Evolutionary conservation across 768 basidiomycete species (phyloP).

Genomic region (Hysterangium stoloniferum): DNA sequence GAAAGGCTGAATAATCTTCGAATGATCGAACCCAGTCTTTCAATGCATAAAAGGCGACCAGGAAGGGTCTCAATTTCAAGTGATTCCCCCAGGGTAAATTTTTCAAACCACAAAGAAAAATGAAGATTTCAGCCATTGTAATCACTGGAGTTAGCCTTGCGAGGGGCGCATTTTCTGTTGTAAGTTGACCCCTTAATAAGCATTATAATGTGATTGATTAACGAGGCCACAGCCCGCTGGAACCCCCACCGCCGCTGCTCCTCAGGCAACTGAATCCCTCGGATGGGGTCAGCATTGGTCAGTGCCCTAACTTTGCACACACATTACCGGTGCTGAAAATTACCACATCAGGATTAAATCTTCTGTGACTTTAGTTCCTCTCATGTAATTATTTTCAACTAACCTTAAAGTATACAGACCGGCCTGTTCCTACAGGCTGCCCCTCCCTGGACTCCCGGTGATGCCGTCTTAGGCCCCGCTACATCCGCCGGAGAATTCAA

Average conservation of each 20-base stretch:
- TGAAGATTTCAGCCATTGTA: too few relatives aligned
- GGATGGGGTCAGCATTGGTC: slow-evolving; percentile 10
- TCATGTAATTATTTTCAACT: neutral
- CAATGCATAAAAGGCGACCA: too few relatives aligned
- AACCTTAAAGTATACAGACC: neutral
- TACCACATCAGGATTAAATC: slow-evolving; percentile 3
- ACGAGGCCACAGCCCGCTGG: slow-evolving; percentile 6
- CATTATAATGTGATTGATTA: too few relatives aligned
- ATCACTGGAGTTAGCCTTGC: too few relatives aligned
- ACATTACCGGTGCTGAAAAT: too few relatives aligned
- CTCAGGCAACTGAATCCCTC: slow-evolving; percentile 3
- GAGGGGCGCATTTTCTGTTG: too few relatives aligned
- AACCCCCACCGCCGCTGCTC: slow-evolving; percentile 3
- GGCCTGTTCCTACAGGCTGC: slow-evolving; percentile 5
- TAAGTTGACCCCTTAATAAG: too few relatives aligned
- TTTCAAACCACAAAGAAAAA: too few relatives aligned
- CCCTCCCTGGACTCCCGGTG: neutral
- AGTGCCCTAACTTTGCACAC: neutral
- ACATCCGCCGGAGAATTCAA: slow-evolving; percentile 11
- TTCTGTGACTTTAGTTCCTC: neutral
- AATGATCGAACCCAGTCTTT: too few relatives aligned
- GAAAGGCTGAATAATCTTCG: too few relatives aligned
- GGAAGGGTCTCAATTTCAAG: too few relatives aligned
- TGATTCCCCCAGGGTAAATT: too few relatives aligned
- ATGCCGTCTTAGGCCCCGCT: slow-evolving; percentile 5